These are phyloP conservation scores for Butyriboletus loyo DNA, from an alignment of 768 basidiomycete species.

Conservation along the genomic window DNA sequence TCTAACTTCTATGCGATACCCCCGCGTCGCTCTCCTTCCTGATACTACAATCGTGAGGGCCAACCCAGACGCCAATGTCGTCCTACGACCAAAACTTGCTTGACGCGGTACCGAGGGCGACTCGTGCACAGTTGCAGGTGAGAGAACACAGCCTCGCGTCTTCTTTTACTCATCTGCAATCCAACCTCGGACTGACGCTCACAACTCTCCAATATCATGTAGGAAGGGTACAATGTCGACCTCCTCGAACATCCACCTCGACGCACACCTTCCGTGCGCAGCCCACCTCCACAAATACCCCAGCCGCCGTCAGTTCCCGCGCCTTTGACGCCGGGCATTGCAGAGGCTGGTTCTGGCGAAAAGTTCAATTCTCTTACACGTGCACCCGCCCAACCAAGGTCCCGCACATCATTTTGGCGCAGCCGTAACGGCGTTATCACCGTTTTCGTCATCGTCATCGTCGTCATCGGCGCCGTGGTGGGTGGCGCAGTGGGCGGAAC, in stretches of 20 bases:
- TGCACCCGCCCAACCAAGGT: not conserved
- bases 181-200: not conserved
- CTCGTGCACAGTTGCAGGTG: slow-evolving; percentile 43
- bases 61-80: slow-evolving; percentile 18
- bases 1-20: slow-evolving; percentile 12
- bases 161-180: not conserved
- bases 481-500: slow-evolving; percentile 61
- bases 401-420: slow-evolving; percentile 45
- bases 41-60: not conserved
- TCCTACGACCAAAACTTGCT: slow-evolving; percentile 41
- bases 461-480: slow-evolving; percentile 50
- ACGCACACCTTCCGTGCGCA: slow-evolving; percentile 21
- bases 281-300: slow-evolving; percentile 7
- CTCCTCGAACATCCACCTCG: slow-evolving; percentile 33
- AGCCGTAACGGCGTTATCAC: slow-evolving; percentile 43
- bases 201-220: not conserved
- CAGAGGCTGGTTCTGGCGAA: slow-evolving; percentile 14
- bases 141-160: slow-evolving; percentile 22
- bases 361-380: slow-evolving; percentile 3
- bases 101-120: slow-evolving; percentile 40
- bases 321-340: slow-evolving; percentile 3
- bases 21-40: not conserved
- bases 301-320: slow-evolving; percentile 13
- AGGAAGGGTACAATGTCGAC: slow-evolving; percentile 58
- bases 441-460: slow-evolving; percentile 35